These are phyloP conservation scores for Alternaria metachromatica DNA, from an alignment of 2,329 filamentous ascomycete genomes.

Conservation along the genomic window DNA sequence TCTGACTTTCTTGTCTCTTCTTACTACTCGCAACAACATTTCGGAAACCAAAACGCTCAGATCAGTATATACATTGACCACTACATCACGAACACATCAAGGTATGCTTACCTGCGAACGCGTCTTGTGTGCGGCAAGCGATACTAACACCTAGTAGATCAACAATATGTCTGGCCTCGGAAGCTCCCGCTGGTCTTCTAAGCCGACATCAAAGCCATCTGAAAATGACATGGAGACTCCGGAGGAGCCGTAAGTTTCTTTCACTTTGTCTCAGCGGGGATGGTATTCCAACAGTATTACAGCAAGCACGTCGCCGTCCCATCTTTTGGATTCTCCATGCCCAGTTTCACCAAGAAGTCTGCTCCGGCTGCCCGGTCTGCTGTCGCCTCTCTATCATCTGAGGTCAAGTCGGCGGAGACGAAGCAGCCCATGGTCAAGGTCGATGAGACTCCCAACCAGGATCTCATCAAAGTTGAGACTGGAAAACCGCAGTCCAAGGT, in stretches of 20 bases:
- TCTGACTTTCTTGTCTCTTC: background rate
- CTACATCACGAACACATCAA: background rate
- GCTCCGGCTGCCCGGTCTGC: too few species aligned
- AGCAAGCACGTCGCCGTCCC: background rate
- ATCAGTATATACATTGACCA: background rate
- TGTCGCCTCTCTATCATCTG: too few species aligned
- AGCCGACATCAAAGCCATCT: background rate
- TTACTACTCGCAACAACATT: background rate
- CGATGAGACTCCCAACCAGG: rapidly evolving
- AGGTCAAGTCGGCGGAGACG: background rate
- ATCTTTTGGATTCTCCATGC: background rate
- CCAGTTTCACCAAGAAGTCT: background rate
- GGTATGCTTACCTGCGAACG: background rate
- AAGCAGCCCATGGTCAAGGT: background rate
- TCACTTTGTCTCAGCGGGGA: background rate
- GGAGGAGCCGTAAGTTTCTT: background rate
- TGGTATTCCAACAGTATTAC: background rate
- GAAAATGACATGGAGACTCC: too few species aligned
- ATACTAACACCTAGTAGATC: background rate
- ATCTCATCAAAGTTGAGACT: background rate
- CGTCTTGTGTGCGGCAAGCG: background rate
- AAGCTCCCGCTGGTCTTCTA: background rate
- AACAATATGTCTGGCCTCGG: background rate
- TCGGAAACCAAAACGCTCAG: background rate
- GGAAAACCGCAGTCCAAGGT: background rate